These are phyloP conservation scores for Solanum ahanhuiri DNA, from an alignment of 257 asterid species.

Conservation along the genomic window DNA sequence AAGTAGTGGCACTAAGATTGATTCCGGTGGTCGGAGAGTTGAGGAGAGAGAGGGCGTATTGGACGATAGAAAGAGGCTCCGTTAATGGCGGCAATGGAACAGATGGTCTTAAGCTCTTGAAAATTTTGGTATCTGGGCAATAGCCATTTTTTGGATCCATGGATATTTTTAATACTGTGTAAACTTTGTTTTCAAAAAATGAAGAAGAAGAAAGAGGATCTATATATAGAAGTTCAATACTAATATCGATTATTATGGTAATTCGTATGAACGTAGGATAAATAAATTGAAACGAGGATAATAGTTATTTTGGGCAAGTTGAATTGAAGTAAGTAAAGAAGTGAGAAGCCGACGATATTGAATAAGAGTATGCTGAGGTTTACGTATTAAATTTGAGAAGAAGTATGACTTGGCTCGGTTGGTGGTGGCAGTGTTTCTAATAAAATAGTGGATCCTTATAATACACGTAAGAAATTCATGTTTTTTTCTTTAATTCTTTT, in stretches of 20 bases:
- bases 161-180: background rate
- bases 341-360: background rate
- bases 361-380: background rate
- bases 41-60: constrained; percentile 49
- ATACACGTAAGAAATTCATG: background rate
- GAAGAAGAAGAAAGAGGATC: background rate
- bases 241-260: background rate
- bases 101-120: constrained; percentile 48
- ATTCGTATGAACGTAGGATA: background rate
- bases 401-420: background rate
- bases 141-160: constrained; percentile 45
- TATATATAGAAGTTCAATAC: too few species aligned
- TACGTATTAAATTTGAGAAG: background rate
- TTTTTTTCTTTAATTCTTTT: background rate
- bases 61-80: constrained; percentile 42
- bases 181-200: background rate
- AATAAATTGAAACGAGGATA: background rate
- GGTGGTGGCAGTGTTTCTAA: background rate
- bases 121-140: constrained; percentile 36
- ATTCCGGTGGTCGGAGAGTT: constrained; percentile 33
- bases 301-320: background rate
- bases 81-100: constrained; percentile 47
- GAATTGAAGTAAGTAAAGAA: background rate
- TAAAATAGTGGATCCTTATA: background rate
- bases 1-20: constrained; percentile 41